These are phyloP conservation scores for Salix exigua DNA, from an alignment of 345 rosid genomes.

Conservation along the genomic window DNA sequence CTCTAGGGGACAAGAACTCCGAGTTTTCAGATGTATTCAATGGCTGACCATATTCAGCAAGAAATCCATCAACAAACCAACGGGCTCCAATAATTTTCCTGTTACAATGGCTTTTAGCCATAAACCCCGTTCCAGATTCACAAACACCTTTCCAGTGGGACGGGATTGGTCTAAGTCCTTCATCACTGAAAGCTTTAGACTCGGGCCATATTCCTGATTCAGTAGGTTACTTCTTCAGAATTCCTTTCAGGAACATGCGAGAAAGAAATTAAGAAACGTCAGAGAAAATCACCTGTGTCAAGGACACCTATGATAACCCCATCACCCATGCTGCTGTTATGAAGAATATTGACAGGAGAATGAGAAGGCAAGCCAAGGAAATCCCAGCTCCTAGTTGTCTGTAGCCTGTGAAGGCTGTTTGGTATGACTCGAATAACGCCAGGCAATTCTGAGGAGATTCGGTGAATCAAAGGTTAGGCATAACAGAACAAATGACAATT, in stretches of 20 bases:
- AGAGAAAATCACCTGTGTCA: slow-evolving; percentile 46
- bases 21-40: slow-evolving; percentile 1
- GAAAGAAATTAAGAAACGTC: not conserved
- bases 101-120: slow-evolving; percentile 33
- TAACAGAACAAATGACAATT: not conserved
- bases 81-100: slow-evolving; percentile 35
- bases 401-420: slow-evolving; percentile 48
- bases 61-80: slow-evolving; percentile 29
- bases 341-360: slow-evolving; percentile 37
- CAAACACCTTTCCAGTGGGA: slow-evolving; percentile 40
- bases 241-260: not conserved
- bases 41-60: slow-evolving; percentile 11
- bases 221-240: not conserved
- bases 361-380: slow-evolving; percentile 50
- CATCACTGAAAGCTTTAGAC: slow-evolving; percentile 25
- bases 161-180: slow-evolving; percentile 36
- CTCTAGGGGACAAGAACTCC: slow-evolving; percentile 32
- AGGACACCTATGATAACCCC: slow-evolving; percentile 58
- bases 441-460: slow-evolving; percentile 37
- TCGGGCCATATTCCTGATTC: slow-evolving; percentile 44
- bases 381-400: slow-evolving; percentile 65
- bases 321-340: slow-evolving; percentile 58
- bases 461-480: not conserved
- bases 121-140: slow-evolving; percentile 32
- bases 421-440: slow-evolving; percentile 52